Evolutionary conservation across 805 yeast species (phyloP), one percentile per base, ranked within the genome.

Genomic region (Lipomyces oligophaga): DNA sequence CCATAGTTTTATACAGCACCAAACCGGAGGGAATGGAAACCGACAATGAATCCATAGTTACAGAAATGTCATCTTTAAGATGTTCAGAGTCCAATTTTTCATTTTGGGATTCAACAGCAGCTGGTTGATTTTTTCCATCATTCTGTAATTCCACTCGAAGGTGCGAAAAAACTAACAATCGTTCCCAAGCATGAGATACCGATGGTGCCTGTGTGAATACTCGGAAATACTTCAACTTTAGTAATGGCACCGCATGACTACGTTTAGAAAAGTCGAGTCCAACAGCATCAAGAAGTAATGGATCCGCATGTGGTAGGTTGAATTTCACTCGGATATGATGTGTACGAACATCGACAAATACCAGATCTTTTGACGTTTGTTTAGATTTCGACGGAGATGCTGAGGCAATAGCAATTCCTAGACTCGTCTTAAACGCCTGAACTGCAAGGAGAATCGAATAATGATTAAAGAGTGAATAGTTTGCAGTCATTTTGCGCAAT

Each of bases 1-100:
- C 96, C 58, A 89, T 78, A n/a, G 89, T 74, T 20, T 80, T 76
- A 66, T 85, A 85, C 44, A 85, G 78, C 41, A 84, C 71, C 60
- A 85, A 85, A 43, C 79, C 78, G 62, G 82, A 78, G 0, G 97
- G 96, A 41, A 87, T 59, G 21, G 63, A 65, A 44, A 71, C 43
- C 10, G 68, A 56, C 47, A 70, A 37, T 2, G 63, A 65, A 6
- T 61, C 65, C n/a, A 65, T 52, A 13, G 60, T 58, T 28, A 68
- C 45, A 1, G 45, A 22, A 19, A 66, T 48, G 27, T 57, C 44
- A 19, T 55, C 63, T 5, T 52, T 31, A 33, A 18, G 21, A 16
- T 15, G 19, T 21, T 36, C 31, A 16, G 34, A 18, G 6, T 18
- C 4, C 20, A 37, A 18, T 27, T 15, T 13, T 15, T 26, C 32